Conservation (phyloP, 1,139 yeast genomes). For the Torulaspora pretoriensis region DNA sequence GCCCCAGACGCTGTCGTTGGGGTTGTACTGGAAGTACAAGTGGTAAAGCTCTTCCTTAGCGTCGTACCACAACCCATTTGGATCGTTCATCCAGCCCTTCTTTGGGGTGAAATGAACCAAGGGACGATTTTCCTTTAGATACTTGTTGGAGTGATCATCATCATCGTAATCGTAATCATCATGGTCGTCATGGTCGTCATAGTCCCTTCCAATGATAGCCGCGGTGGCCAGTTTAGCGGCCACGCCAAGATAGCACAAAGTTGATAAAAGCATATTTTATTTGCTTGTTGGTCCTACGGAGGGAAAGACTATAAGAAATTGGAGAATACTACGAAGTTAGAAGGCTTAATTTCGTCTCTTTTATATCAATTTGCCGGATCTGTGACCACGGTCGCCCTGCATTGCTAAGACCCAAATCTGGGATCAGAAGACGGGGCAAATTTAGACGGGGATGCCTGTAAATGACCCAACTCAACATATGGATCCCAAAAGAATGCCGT, state of each 20-base stretch:
- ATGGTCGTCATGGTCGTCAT: not conserved
- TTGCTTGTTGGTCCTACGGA: not conserved
- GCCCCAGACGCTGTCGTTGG: constrained; percentile 10
- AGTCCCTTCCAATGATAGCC: not conserved
- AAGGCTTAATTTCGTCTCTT: too few species aligned
- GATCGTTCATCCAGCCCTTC: constrained; percentile 34
- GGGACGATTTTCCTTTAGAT: constrained; percentile 19
- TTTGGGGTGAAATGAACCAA: constrained; percentile 27
- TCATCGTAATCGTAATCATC: not conserved
- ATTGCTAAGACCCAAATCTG: too few species aligned
- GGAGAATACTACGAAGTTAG: not conserved
- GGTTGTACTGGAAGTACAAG: constrained; percentile 37
- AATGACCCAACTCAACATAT: too few species aligned
- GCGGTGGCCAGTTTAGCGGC: not conserved
- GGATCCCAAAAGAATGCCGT: too few species aligned
- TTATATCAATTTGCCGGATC: too few species aligned
- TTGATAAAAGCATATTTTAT: not conserved
- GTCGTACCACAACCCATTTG: constrained; percentile 33
- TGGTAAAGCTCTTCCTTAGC: constrained; percentile 30
- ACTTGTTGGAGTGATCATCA: not conserved
- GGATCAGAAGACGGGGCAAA: too few species aligned
- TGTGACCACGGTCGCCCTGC: too few species aligned
- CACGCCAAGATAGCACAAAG: constrained; percentile 1
- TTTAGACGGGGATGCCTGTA: too few species aligned
- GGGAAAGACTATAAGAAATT: not conserved